Conservation (phyloP, 106 monocot species). For the Ottelia alismoides region DNA sequence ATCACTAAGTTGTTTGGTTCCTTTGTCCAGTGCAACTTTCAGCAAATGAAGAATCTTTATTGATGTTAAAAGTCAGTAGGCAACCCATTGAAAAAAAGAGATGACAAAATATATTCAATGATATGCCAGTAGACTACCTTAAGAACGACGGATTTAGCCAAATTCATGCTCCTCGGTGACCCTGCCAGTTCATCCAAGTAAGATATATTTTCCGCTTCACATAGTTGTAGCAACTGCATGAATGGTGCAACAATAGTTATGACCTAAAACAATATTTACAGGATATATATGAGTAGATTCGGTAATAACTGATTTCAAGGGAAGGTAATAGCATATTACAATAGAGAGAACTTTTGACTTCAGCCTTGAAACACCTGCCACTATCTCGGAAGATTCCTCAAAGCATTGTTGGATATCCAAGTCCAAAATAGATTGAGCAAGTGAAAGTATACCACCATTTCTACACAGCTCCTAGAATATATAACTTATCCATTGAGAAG, state of each 20-base stretch:
- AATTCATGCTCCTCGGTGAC: conserved; percentile 61
- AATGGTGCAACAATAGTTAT: neutral
- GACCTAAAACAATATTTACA: neutral
- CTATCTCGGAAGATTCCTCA: conserved; percentile 32
- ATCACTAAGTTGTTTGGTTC: conserved; percentile 19
- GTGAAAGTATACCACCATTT: conserved; percentile 83
- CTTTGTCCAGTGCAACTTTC: conserved; percentile 47
- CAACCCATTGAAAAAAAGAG: too few relatives aligned
- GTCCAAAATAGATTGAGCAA: conserved; percentile 49
- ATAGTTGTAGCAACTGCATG: conserved; percentile 85
- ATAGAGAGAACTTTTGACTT: conserved; percentile 86
- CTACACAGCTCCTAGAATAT: conserved; percentile 68
- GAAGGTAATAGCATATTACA: too few relatives aligned
- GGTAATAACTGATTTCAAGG: too few relatives aligned
- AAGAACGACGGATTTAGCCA: conserved; percentile 79
- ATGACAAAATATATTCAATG: too few relatives aligned
- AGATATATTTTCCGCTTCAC: conserved; percentile 92
- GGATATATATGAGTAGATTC: too few relatives aligned
- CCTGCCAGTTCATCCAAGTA: conserved; percentile 97
- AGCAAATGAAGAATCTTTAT: conserved; percentile 80
- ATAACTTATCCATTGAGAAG: neutral
- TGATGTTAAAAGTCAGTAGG: too few relatives aligned
- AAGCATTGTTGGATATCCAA: conserved; percentile 43
- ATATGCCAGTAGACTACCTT: conserved; percentile 30
- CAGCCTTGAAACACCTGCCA: conserved; percentile 65